Percentiles rank a stretch among this genome's conserved stretches.
Evolutionary conservation across 176 grass and related monocot genomes (phyloP).

Genomic region (Phragmites australis): DNA sequence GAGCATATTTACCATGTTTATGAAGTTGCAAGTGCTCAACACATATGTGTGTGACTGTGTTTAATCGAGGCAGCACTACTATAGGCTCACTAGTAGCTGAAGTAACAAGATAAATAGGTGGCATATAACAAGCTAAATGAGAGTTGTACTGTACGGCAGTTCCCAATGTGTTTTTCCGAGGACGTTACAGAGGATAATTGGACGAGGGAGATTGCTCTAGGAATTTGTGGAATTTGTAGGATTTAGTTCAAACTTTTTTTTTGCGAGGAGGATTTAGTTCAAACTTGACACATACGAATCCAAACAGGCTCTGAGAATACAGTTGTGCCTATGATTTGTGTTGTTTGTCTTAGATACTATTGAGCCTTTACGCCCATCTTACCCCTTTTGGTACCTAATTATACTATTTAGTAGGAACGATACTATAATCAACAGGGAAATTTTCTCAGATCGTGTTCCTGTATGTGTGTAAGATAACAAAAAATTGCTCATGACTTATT

Average conservation of each 20-base stretch:
- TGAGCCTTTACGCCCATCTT: not conserved
- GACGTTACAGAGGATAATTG: too few relatives aligned
- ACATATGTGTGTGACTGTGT: not conserved
- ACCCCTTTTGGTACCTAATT: not conserved
- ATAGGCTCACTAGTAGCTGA: not conserved
- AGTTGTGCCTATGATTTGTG: not conserved
- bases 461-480: not conserved
- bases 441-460: not conserved
- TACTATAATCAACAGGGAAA: not conserved
- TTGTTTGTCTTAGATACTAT: not conserved
- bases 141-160: not conserved
- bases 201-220: too few relatives aligned
- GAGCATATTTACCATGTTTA: not conserved
- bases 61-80: not conserved
- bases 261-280: not conserved
- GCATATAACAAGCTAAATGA: too few relatives aligned
- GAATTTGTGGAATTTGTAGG: not conserved
- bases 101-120: not conserved
- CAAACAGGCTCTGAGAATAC: not conserved
- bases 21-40: slow-evolving; percentile 1
- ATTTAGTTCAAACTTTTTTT: not conserved
- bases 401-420: not conserved
- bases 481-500: not conserved
- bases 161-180: too few relatives aligned
- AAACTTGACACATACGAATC: too few relatives aligned